A percentile compares a stretch with the other conserved stretches of the same genome.
Conservation (phyloP, 2,329 filamentous ascomycete genomes). For the Microsporum canis region DNA sequence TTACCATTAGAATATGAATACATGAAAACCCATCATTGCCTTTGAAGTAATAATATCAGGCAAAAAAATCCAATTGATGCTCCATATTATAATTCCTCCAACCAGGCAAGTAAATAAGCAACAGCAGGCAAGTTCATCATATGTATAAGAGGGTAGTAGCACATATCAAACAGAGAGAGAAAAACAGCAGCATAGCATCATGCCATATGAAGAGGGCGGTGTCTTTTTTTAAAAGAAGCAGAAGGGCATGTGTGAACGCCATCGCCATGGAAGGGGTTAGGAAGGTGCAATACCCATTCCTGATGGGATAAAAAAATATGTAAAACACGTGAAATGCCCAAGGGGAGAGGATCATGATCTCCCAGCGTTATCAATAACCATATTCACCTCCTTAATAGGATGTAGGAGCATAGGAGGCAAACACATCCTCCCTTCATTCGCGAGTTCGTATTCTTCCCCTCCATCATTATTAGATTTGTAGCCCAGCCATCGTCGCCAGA, state of each 20-base stretch:
- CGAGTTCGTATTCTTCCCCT: conserved; percentile 62
- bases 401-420: conserved; percentile 80
- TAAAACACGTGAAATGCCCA: not conserved
- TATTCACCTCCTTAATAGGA: conserved; percentile 66
- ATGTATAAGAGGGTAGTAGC: not conserved
- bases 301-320: not conserved
- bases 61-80: not conserved
- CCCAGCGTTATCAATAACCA: conserved; percentile 29
- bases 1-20: too few species aligned
- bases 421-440: conserved; percentile 77
- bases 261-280: not conserved
- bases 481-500: conserved; percentile 81
- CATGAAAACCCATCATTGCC: too few species aligned
- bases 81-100: not conserved
- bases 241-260: not conserved
- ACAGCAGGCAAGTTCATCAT: not conserved
- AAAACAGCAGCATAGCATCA: not conserved
- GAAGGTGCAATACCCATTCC: not conserved
- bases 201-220: not conserved
- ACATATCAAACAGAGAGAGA: not conserved
- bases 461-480: conserved; percentile 67
- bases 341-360: not conserved
- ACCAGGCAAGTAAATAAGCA: not conserved
- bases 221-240: not conserved
- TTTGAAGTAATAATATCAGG: too few species aligned